Percentiles rank a stretch among this genome's conserved stretches.
Conservation (phyloP, 768 basidiomycete species). For the Boletus fagicola region DNA sequence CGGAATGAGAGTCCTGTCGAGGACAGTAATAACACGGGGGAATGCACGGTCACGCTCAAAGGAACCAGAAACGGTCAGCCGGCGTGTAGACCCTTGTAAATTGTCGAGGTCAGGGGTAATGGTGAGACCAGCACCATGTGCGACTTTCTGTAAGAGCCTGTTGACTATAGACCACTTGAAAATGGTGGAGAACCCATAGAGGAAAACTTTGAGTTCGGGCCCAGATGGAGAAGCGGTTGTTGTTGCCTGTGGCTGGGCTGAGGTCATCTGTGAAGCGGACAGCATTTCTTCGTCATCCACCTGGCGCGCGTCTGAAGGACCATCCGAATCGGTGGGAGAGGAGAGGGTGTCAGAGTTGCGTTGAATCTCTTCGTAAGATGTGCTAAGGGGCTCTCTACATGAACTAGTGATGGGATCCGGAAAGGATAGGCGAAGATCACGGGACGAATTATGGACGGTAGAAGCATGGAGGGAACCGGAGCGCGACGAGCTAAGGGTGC, state of each 20-base stretch:
- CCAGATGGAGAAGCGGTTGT: conserved; percentile 25
- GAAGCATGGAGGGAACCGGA: conserved; percentile 56
- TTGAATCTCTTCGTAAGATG: conserved; percentile 55
- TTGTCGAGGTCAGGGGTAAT: conserved; percentile 21
- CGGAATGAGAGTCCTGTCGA: conserved; percentile 36
- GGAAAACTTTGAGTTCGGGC: conserved; percentile 54
- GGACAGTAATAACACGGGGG: conserved; percentile 36
- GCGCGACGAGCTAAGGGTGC: conserved; percentile 74
- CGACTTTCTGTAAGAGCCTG: conserved; percentile 55
- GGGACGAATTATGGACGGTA: conserved; percentile 58
- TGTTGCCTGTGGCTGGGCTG: conserved; percentile 33
- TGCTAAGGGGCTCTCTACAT: conserved; percentile 53
- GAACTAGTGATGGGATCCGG: conserved; percentile 80
- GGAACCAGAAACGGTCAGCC: conserved; percentile 28
- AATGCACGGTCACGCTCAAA: conserved; percentile 26
- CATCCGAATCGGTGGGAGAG: conserved; percentile 20
- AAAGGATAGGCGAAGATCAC: conserved; percentile 78
- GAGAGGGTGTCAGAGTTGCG: conserved; percentile 36
- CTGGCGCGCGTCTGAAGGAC: conserved; percentile 13
- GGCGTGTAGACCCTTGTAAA: conserved; percentile 24
- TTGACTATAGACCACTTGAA: conserved; percentile 63
- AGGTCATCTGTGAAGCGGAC: conserved; percentile 21
- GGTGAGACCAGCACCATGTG: conserved; percentile 35
- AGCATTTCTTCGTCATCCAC: conserved; percentile 35
- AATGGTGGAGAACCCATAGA: conserved; percentile 63